phyloP scores from a whole-genome alignment of 1,139 yeast species.

The Sugiyamaella paludigena region DNA sequence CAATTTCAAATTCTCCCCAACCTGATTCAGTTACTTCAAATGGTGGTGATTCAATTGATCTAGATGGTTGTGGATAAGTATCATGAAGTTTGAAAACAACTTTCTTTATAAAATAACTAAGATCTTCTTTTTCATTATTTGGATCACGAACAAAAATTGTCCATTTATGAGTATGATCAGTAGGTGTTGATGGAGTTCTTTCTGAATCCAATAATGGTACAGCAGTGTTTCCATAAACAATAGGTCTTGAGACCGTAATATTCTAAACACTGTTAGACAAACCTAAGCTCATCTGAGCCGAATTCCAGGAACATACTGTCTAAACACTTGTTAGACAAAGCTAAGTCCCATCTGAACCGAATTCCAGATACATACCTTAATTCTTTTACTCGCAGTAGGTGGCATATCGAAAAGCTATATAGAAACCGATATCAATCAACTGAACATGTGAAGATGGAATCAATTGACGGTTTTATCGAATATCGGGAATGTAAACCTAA shows the following conservation, averaged over 20 bases:
- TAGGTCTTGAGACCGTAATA: conserved; percentile 78
- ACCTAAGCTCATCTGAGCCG: neutral
- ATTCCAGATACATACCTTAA: conserved; percentile 7
- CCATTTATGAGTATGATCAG: conserved; percentile 95
- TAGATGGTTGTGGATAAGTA: conserved; percentile 79
- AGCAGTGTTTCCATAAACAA: conserved; percentile 85
- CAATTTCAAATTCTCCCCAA: conserved; percentile 98
- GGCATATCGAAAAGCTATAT: conserved; percentile 8
- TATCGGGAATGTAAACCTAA: too few species aligned
- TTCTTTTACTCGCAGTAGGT: conserved; percentile 10
- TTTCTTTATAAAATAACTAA: conserved; percentile 79
- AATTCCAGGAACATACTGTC: conserved; percentile 2
- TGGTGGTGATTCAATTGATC: conserved; percentile 86
- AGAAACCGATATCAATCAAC: neutral
- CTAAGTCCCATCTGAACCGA: neutral
- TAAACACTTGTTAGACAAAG: too few species aligned
- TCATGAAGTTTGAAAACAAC: conserved; percentile 95
- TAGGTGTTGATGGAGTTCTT: conserved; percentile 60
- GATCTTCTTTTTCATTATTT: conserved; percentile 49
- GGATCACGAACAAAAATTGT: conserved; percentile 89
- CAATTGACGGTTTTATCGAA: too few species aligned
- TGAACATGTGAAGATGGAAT: neutral
- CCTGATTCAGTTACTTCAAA: conserved; percentile 97
- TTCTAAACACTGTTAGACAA: conserved; percentile 45
- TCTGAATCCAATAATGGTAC: conserved; percentile 60